Evolutionary conservation across 371 early-diverging fungal species (phyloP).

Genomic region (Blakeslea trispora): DNA sequence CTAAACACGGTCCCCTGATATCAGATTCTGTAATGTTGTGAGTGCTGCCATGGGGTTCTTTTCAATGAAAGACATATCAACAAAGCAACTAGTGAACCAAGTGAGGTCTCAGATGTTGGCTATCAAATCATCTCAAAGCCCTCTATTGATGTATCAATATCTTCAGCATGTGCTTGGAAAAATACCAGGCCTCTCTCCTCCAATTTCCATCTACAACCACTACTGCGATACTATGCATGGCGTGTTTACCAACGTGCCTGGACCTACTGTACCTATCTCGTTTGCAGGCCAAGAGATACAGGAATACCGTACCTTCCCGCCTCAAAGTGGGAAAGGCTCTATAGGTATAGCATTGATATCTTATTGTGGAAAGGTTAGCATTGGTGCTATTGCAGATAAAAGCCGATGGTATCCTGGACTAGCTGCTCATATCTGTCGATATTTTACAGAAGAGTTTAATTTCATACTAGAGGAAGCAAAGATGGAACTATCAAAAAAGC

Average conservation of each 20-base stretch:
- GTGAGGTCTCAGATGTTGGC: conserved; percentile 34
- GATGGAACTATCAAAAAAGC: conserved; percentile 20
- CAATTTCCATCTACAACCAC: conserved; percentile 10
- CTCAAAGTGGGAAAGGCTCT: conserved; percentile 39
- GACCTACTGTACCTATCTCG: conserved; percentile 27
- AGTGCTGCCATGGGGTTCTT: conserved; percentile 41
- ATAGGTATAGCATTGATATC: conserved; percentile 40
- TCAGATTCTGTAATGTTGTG: conserved; percentile 29
- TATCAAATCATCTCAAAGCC: conserved; percentile 28
- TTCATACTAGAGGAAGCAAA: conserved; percentile 33
- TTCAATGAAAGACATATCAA: conserved; percentile 36
- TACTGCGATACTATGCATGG: conserved; percentile 31
- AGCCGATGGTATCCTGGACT: conserved; percentile 27
- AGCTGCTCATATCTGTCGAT: conserved; percentile 24
- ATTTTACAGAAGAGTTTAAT: conserved; percentile 32
- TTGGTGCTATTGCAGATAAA: conserved; percentile 34
- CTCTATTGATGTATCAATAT: conserved; percentile 23
- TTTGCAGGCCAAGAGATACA: conserved; percentile 38
- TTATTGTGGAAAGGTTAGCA: conserved; percentile 32
- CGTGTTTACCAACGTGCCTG: conserved; percentile 42
- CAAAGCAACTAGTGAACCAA: conserved; percentile 23
- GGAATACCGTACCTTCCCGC: conserved; percentile 30
- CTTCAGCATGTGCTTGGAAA: conserved; percentile 16
- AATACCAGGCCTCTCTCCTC: conserved; percentile 20
- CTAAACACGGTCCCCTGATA: too few species aligned